Conservation (phyloP, 225 moss, liverwort and hornwort species). For the Pseudoscleropodium purum region DNA sequence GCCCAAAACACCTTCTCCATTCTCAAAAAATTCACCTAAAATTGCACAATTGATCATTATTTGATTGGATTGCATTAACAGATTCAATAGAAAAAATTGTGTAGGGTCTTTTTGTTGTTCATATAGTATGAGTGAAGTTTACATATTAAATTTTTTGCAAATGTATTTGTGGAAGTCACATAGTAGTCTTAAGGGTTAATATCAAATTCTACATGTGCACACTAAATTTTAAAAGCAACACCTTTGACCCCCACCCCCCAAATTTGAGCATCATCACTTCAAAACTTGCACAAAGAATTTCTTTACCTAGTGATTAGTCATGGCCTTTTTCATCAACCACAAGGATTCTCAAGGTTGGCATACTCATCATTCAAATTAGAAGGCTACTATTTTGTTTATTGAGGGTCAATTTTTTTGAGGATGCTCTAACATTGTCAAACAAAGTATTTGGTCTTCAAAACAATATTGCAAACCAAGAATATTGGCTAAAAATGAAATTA, state of each 20-base stretch:
- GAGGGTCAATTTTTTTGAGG: not conserved
- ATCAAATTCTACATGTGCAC: fast-evolving
- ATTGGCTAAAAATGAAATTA: not conserved
- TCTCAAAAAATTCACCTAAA: too few relatives aligned
- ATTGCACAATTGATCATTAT: too few relatives aligned
- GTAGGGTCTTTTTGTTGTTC: too few relatives aligned
- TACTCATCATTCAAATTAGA: not conserved
- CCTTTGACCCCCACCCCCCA: not conserved
- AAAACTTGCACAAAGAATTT: not conserved
- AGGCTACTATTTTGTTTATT: fast-evolving
- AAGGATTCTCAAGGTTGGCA: not conserved
- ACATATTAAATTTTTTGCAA: too few relatives aligned
- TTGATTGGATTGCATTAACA: too few relatives aligned
- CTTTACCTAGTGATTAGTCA: not conserved
- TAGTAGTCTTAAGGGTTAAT: not conserved
- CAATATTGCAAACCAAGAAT: fast-evolving
- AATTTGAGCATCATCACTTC: not conserved
- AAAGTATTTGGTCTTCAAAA: not conserved
- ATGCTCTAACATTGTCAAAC: not conserved
- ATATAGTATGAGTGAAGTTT: too few relatives aligned
- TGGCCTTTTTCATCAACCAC: not conserved
- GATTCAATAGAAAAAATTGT: too few relatives aligned
- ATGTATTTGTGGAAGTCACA: too few relatives aligned
- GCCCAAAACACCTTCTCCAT: too few relatives aligned
- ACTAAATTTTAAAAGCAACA: not conserved